phyloP scores from a whole-genome alignment of 1,284 basidiomycete species.

The Cystobasidiaceae sp. region DNA sequence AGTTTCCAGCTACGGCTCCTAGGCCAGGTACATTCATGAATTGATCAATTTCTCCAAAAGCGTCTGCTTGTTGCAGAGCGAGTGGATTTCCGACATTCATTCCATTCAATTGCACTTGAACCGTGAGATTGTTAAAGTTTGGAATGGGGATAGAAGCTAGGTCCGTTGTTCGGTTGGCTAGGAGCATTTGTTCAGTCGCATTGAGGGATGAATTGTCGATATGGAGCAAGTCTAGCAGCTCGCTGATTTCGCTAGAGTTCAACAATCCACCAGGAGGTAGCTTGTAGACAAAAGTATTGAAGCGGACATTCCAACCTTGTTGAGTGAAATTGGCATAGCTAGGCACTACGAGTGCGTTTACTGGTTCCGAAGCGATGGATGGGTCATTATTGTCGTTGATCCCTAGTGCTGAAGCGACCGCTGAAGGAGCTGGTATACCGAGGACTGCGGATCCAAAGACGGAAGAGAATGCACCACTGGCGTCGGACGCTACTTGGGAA shows the following conservation, averaged over 20 bases:
- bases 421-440: conserved; percentile 2
- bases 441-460: conserved; percentile 11
- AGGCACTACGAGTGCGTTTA: conserved; percentile 19
- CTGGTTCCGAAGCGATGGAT: conserved; percentile 8
- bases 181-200: conserved; percentile 26
- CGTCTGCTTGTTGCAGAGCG: conserved; percentile 10
- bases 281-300: conserved; percentile 28
- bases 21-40: conserved; percentile 19
- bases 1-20: conserved; percentile 4
- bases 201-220: conserved; percentile 29
- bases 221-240: conserved; percentile 5
- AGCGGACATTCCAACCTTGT: conserved; percentile 30
- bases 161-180: conserved; percentile 22
- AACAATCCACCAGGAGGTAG: neutral
- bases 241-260: neutral
- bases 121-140: neutral
- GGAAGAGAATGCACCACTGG: conserved; percentile 17
- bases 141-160: conserved; percentile 18
- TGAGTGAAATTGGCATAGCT: conserved; percentile 28
- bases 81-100: neutral
- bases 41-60: conserved; percentile 29
- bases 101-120: conserved; percentile 5
- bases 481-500: neutral
- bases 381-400: conserved; percentile 6
- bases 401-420: conserved; percentile 1